Base-by-base conservation (phyloP, 2,329 filamentous ascomycete species). In the Alternaria hordeiaustralica region DNA sequence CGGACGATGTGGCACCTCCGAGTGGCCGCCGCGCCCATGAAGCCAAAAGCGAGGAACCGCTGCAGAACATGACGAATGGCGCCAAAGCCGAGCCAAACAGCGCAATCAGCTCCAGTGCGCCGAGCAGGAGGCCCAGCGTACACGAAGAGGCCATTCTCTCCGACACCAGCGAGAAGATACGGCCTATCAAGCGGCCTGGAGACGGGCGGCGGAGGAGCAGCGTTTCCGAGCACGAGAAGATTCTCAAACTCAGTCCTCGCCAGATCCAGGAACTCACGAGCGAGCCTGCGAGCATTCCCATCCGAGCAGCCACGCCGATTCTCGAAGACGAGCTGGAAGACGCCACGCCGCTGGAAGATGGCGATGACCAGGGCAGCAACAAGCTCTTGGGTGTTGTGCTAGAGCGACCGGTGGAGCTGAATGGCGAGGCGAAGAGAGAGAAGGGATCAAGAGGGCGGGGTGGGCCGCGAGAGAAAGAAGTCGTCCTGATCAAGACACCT, bases 241-340 rank as follows among this genome's bases (percentile, higher is more conserved):
- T 84, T 4, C 74, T 86, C 61, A 88, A 86, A 69, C 77, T 88
- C 28, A 87, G 86, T 4, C 83, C 84, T 3, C 82, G 82, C 44
- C 83, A 87, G 73, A 84, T 88, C 3, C 82, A 86, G 45, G 85
- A 87, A 47, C 81, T 88, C 45, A 86, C 85, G 6, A 80, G 82
- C 15, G 86, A 86, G 12, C 84, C 86, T 9, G 81, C 85, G 15
- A 87, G 85, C 45, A 80, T 88, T n/a, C 84, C 86, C 4, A 72
- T 86, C 41, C 82, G 84, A 26, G 74, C 82, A 13, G 80, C 81
- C 9, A 73, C 78, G 6, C 78, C 75, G 6, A 79, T 82, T 20
- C 67, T 70, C 6, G 79, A 81, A 60, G 78, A 81, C 46, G 73
- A 69, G 5, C 57, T 69, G 13, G 76, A 77, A 33, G 65, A 63